Percentiles rank a stretch among this genome's conserved stretches.
These are phyloP conservation scores for Penicillium carneum DNA, from an alignment of 2,329 filamentous ascomycete genomes.

Conservation along the genomic window DNA sequence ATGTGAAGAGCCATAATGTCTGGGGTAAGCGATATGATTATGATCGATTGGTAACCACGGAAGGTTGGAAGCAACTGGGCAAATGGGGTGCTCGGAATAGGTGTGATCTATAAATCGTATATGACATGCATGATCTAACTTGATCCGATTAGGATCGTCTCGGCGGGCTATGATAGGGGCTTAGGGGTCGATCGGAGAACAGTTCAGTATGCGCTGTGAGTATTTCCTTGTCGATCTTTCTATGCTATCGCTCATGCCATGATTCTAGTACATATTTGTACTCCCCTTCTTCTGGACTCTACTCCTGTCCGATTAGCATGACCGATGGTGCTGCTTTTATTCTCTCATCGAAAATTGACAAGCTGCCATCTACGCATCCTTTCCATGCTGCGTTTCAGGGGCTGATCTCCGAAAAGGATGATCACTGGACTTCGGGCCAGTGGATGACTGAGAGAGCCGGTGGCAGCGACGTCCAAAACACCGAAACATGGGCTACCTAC, in stretches of 20 bases:
- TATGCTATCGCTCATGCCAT: neutral
- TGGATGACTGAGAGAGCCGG: constrained; percentile 52
- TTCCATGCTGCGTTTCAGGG: constrained; percentile 39
- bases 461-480: constrained; percentile 47
- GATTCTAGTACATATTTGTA: constrained; percentile 60
- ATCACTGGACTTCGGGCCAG: constrained; percentile 48
- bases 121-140: constrained; percentile 36
- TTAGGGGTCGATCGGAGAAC: constrained; percentile 3
- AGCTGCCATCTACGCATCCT: constrained; percentile 27
- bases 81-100: constrained; percentile 45
- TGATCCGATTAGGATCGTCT: neutral
- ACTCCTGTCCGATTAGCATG: constrained; percentile 73
- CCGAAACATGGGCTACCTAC: constrained; percentile 46
- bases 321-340: constrained; percentile 51
- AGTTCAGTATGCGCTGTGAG: constrained; percentile 17
- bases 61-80: constrained; percentile 65
- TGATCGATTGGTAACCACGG: constrained; percentile 67
- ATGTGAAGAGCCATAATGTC: constrained; percentile 65
- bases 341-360: constrained; percentile 31
- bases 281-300: constrained; percentile 65
- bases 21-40: constrained; percentile 64
- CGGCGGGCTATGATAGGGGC: neutral
- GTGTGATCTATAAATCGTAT: constrained; percentile 25
- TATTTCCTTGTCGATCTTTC: neutral
- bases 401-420: constrained; percentile 38